Conservation (phyloP, 371 early-diverging fungal species). For the Haplosporangium sp. region DNA sequence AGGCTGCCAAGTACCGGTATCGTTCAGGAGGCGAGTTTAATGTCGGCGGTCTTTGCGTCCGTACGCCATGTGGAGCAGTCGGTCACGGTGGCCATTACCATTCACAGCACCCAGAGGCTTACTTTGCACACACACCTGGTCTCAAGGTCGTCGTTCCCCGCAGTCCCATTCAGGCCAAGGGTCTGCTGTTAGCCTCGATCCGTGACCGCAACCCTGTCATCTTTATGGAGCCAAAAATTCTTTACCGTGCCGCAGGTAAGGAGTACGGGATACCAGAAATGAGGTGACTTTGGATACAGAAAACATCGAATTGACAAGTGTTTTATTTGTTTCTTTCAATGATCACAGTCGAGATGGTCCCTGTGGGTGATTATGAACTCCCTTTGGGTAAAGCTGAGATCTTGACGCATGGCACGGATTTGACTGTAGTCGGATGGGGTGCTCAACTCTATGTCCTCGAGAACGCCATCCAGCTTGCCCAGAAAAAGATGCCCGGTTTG, state of each 20-base stretch:
- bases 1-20: slow-evolving; percentile 98
- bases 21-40: slow-evolving; percentile 94
- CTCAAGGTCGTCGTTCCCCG: slow-evolving; percentile 95
- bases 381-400: slow-evolving; percentile 96
- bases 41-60: slow-evolving; percentile 92
- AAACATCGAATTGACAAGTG: neutral
- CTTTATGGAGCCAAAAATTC: slow-evolving; percentile 97
- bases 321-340: slow-evolving; percentile 12
- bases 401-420: slow-evolving; percentile 87
- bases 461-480: slow-evolving; percentile 88
- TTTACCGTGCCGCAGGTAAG: slow-evolving; percentile 92
- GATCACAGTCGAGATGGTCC: slow-evolving; percentile 90
- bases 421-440: slow-evolving; percentile 96
- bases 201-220: slow-evolving; percentile 95
- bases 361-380: slow-evolving; percentile 91
- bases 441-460: slow-evolving; percentile 95
- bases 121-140: slow-evolving; percentile 97
- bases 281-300: neutral
- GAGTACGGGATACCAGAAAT: neutral
- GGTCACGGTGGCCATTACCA: slow-evolving; percentile 99
- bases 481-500: slow-evolving; percentile 90
- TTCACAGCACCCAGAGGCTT: slow-evolving; percentile 95
- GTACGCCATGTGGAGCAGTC: slow-evolving; percentile 95
- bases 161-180: slow-evolving; percentile 97
- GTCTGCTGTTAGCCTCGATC: slow-evolving; percentile 91